Percentiles rank a stretch among this genome's conserved stretches.
phyloP scores from a whole-genome alignment of 495 filamentous ascomycete species.

The Penicillium flavigenum region DNA sequence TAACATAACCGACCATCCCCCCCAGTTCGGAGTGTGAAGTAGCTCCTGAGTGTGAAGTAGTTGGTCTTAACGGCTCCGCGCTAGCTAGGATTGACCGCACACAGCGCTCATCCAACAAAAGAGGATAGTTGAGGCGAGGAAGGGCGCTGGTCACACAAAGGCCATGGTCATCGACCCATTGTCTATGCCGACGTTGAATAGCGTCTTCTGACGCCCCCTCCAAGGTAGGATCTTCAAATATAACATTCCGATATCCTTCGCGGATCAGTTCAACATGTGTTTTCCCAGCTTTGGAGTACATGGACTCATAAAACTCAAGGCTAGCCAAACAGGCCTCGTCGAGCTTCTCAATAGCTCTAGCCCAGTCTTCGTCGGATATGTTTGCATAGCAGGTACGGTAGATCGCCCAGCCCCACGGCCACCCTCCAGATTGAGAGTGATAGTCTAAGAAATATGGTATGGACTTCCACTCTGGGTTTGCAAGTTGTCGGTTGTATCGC shows the following conservation, averaged over 20 bases:
- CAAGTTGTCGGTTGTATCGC: too few relatives aligned
- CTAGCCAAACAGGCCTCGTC: conserved; percentile 4
- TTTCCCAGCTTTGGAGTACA: neutral
- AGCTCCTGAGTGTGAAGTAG: too few relatives aligned
- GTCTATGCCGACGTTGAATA: neutral
- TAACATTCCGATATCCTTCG: conserved; percentile 5
- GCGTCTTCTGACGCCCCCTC: conserved; percentile 1
- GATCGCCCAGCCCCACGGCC: conserved; percentile 5
- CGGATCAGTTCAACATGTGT: neutral
- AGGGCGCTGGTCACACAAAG: neutral
- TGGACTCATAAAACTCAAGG: neutral
- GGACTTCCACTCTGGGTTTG: neutral
- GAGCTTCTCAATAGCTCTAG: conserved; percentile 5
- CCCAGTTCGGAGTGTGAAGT: too few relatives aligned
- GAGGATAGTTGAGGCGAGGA: conserved; percentile 12
- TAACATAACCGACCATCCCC: too few relatives aligned
- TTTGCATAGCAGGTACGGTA: neutral
- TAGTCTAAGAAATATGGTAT: too few relatives aligned
- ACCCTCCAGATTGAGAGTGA: neutral
- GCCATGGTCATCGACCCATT: conserved; percentile 6
- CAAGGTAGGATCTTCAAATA: conserved; percentile 4
- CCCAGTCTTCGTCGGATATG: conserved; percentile 5
- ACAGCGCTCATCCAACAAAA: conserved; percentile 14
- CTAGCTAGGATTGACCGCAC: conserved; percentile 14
- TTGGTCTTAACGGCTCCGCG: conserved; percentile 1